Conservation (phyloP, 1,284 basidiomycete genomes). For the Puccinia triticina region DNA sequence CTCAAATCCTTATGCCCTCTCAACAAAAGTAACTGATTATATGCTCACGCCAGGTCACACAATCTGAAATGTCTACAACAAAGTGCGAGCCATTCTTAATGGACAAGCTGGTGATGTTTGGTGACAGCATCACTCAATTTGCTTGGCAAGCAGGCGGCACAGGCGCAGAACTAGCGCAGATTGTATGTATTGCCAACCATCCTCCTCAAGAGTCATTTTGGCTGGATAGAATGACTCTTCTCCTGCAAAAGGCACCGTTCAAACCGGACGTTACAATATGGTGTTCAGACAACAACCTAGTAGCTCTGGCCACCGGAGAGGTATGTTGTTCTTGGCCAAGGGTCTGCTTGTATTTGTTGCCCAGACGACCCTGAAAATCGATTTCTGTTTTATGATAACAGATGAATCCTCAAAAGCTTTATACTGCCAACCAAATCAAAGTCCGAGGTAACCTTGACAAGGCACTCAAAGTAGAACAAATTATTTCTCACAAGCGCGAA, state of each 20-base stretch:
- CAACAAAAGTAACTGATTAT: background rate
- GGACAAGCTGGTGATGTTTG: constrained; percentile 48
- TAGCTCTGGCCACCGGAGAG: constrained; percentile 47
- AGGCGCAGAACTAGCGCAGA: constrained; percentile 41
- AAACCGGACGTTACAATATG: constrained; percentile 50
- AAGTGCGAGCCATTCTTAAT: background rate
- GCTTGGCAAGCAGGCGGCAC: constrained; percentile 45
- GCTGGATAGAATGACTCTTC: background rate
- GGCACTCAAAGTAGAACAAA: constrained; percentile 45
- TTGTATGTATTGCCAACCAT: constrained; percentile 21
- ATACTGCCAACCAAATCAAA: constrained; percentile 49
- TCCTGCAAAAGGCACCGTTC: constrained; percentile 32
- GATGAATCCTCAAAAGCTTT: constrained; percentile 51
- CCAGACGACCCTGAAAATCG: background rate
- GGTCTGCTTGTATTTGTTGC: background rate
- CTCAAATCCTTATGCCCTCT: background rate
- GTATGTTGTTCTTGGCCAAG: background rate
- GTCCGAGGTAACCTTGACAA: constrained; percentile 47
- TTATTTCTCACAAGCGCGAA: constrained; percentile 47
- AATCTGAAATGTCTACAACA: background rate
- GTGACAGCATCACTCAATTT: constrained; percentile 51
- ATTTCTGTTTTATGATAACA: background rate
- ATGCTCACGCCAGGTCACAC: background rate
- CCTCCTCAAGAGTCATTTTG: background rate
- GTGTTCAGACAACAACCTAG: constrained; percentile 48